Conservation (phyloP, 306 rosid species). For the Morella rubra region DNA sequence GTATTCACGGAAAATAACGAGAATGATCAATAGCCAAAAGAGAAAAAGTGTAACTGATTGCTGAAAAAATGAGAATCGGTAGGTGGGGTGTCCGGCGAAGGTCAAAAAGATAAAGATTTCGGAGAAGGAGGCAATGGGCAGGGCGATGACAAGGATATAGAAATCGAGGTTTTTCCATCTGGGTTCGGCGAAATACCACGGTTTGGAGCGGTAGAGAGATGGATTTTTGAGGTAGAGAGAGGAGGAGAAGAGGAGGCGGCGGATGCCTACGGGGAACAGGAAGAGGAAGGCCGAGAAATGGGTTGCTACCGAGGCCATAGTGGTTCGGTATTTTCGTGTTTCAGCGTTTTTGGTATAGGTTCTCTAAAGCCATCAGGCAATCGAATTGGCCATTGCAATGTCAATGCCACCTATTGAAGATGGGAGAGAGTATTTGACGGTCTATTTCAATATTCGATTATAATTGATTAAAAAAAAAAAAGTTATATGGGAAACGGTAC, state of each 20-base stretch:
- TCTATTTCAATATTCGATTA: too few relatives aligned
- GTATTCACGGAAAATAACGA: conserved; percentile 46
- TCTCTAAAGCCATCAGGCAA: not conserved
- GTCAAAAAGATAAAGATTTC: conserved; percentile 61
- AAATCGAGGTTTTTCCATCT: conserved; percentile 71
- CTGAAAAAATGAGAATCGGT: conserved; percentile 58
- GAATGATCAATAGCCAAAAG: conserved; percentile 62
- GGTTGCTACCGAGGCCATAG: conserved; percentile 73
- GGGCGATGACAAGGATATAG: conserved; percentile 55
- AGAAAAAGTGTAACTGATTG: conserved; percentile 55
- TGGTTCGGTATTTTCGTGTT: conserved; percentile 29
- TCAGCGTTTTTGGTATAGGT: conserved; percentile 32
- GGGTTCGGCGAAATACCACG: conserved; percentile 76
- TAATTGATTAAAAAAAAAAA: too few relatives aligned
- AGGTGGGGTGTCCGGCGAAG: conserved; percentile 64
- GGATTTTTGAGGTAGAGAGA: conserved; percentile 76
- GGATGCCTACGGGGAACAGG: conserved; percentile 60
- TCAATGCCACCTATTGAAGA: not conserved
- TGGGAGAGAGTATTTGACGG: too few relatives aligned
- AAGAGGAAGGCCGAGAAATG: conserved; percentile 68
- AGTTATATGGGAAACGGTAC: too few relatives aligned
- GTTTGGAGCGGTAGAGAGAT: conserved; percentile 65
- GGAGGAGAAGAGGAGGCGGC: conserved; percentile 68
- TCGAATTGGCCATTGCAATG: not conserved
- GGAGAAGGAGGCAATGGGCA: conserved; percentile 71